These are phyloP conservation scores for Leucocoprinus birnbaumii DNA, from an alignment of 768 basidiomycete genomes.

Conservation along the genomic window DNA sequence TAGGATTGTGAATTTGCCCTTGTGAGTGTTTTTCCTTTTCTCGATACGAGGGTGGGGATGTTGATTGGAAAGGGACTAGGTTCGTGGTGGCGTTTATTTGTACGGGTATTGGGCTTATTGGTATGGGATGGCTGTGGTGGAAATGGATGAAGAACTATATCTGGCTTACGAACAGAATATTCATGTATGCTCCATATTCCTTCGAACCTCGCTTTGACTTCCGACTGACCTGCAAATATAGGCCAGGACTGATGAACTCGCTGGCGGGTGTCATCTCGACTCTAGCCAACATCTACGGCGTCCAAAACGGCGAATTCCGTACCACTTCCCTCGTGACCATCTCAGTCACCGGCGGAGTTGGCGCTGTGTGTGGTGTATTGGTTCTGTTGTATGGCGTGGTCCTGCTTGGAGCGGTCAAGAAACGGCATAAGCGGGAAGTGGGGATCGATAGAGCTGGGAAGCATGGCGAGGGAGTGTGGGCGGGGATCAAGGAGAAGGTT, in stretches of 20 bases:
- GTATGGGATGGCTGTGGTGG: constrained; percentile 62
- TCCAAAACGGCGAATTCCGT: constrained; percentile 43
- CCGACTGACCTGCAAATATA: constrained; percentile 15
- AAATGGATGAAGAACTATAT: constrained; percentile 57
- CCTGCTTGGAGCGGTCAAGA: constrained; percentile 39
- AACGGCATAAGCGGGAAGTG: constrained; percentile 36
- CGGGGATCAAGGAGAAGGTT: constrained; percentile 17
- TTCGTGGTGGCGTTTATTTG: constrained; percentile 55
- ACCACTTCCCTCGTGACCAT: constrained; percentile 42
- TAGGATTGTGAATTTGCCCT: constrained; percentile 37
- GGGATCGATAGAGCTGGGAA: constrained; percentile 40
- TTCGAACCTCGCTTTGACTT: too few relatives aligned
- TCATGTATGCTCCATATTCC: constrained; percentile 36
- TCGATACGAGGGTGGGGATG: neutral
- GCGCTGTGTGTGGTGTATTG: constrained; percentile 39
- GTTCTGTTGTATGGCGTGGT: constrained; percentile 41
- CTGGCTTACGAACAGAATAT: constrained; percentile 56
- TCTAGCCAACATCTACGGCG: constrained; percentile 46
- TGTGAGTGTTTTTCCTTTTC: constrained; percentile 31
- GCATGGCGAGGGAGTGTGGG: constrained; percentile 39
- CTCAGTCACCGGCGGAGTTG: constrained; percentile 38
- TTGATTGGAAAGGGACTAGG: constrained; percentile 38
- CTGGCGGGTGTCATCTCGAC: constrained; percentile 56
- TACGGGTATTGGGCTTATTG: constrained; percentile 46
- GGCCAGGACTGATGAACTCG: constrained; percentile 57